Conservation (phyloP, 179 eudicot species). For the Camellia oleifera region DNA sequence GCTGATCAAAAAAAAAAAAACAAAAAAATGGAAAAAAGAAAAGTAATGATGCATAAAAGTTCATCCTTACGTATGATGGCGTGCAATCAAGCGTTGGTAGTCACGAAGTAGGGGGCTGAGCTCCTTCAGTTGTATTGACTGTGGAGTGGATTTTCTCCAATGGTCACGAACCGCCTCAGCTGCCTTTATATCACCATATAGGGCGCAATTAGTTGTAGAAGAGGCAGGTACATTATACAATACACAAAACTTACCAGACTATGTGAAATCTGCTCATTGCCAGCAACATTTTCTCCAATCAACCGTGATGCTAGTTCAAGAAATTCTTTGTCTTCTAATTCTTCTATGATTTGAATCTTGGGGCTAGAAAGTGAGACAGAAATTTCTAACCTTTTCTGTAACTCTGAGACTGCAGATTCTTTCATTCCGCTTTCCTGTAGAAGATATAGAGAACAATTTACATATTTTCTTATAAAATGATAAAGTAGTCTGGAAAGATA, state of each 20-base stretch:
- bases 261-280: conserved; percentile 31
- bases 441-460: conserved; percentile 7
- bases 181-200: conserved; percentile 26
- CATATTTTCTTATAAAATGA: not conserved
- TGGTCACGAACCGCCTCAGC: conserved; percentile 73
- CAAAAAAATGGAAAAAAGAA: not conserved
- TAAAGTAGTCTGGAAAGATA: not conserved
- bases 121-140: conserved; percentile 63
- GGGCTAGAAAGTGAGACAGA: conserved; percentile 43
- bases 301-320: conserved; percentile 53
- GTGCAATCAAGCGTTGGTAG: conserved; percentile 77
- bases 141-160: conserved; percentile 63
- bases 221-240: not conserved
- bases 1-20: not conserved
- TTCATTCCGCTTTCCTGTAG: conserved; percentile 55
- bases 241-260: conserved; percentile 33
- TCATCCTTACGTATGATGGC: conserved; percentile 54
- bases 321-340: conserved; percentile 69
- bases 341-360: conserved; percentile 48
- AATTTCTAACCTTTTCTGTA: conserved; percentile 54
- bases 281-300: conserved; percentile 29
- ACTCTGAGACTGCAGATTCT: conserved; percentile 59
- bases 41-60: not conserved
- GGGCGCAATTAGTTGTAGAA: not conserved
- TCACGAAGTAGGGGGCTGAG: conserved; percentile 88